phyloP scores from a whole-genome alignment of 75 land plant genomes.

The Selaginella moellendorffii region DNA sequence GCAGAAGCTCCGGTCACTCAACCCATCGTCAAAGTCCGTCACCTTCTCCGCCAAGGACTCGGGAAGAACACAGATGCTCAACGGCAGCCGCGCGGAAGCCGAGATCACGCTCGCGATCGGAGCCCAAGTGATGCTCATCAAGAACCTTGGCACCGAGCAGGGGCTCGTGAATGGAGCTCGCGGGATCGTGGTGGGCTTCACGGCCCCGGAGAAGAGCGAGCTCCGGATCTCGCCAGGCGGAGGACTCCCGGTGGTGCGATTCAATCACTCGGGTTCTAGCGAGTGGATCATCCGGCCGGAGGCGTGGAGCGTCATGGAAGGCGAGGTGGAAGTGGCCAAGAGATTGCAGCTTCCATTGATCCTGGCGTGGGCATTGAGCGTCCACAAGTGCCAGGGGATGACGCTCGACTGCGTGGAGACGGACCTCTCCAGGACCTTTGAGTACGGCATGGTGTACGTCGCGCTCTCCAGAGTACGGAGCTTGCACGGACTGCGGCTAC shows the following conservation, averaged over 20 bases:
- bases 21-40: slow-evolving; percentile 11
- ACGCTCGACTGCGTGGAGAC: slow-evolving; percentile 32
- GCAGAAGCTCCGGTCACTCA: slow-evolving; percentile 27
- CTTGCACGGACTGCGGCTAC: slow-evolving; percentile 42
- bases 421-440: slow-evolving; percentile 51
- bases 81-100: slow-evolving; percentile 30
- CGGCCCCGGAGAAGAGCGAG: too few relatives aligned
- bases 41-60: slow-evolving; percentile 35
- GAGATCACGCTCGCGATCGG: slow-evolving; percentile 36
- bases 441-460: slow-evolving; percentile 66
- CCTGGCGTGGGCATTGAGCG: slow-evolving; percentile 66
- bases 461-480: slow-evolving; percentile 55
- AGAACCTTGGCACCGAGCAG: slow-evolving; percentile 29
- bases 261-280: slow-evolving; percentile 30
- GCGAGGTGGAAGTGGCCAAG: slow-evolving; percentile 28
- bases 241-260: slow-evolving; percentile 40
- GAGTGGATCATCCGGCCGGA: slow-evolving; percentile 27
- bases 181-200: too few relatives aligned
- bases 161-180: slow-evolving; percentile 71
- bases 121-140: slow-evolving; percentile 48
- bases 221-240: slow-evolving; percentile 14
- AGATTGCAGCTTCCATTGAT: slow-evolving; percentile 41
- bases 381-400: too few relatives aligned
- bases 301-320: slow-evolving; percentile 36
- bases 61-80: slow-evolving; percentile 25